Base-by-base conservation (phyloP, 2,329 filamentous ascomycete species). In the Ophiostoma australiae region DNA sequence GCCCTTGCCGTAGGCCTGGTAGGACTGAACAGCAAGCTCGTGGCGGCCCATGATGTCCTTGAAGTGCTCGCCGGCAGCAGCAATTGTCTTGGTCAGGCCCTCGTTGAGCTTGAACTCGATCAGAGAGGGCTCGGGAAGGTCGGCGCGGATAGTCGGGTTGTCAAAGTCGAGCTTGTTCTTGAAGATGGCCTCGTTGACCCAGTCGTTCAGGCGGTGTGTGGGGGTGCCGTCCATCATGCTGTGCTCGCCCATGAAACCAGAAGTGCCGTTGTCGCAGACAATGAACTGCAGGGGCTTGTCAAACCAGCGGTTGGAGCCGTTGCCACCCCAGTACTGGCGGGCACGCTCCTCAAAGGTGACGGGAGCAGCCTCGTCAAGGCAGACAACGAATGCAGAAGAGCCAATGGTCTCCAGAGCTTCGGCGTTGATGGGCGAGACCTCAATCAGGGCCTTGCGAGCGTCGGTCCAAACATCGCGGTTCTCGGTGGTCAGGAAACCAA, bases 151-250 rank as follows among this genome's bases (percentile, higher is more conserved):
- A 52, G 84, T 82, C 8, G 92, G 86, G 79, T 93, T 87, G 72
- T 90, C 91, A 78, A 97, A 92, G 81, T 97, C 93, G 72, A 99
- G 89, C 80, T 95, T 96, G 83, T 97, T 94, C 83, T 90, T 90
- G 82, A 97, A 94, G 80, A 98, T 97, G 77, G 92, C 87, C 79
- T 91, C 89, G 83, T 94, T 96, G 78, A 96, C 87, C 78, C 93
- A 95, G 85, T 99, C 95, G 80, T 97, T 99, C 20, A 99, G 86
- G 65, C 96, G 91, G 82, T 98, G 95, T 2, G 96, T 99, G 0
- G 96, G 94, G 7, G 95, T 99, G 74, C 96, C 95, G 79, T 99
- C 95, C 96, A 99, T 99, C 95, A 99, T 98, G 77, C 92, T 96
- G 86, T 99, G 95, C 83, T 99, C 95, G 78, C 95, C 95, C 86